Evolutionary conservation across 345 rosid genomes (phyloP), one percentile per base, ranked within the genome.

Genomic region (Clarkia xantiana): DNA sequence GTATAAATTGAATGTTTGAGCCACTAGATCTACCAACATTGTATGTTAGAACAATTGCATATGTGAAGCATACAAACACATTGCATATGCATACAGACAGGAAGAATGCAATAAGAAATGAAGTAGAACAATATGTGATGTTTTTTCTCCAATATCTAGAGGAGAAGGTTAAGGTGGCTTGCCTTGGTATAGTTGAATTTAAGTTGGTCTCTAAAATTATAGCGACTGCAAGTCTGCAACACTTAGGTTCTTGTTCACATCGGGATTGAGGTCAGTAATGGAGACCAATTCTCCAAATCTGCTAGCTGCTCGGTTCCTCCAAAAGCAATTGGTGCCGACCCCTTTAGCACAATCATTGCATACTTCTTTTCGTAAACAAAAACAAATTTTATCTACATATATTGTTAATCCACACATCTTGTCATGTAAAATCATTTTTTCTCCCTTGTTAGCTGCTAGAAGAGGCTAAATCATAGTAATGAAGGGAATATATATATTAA

Each of bases 41-140:
- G 22, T 12, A 34, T 19, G 15, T 41, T 9, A 16, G 46, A 55
- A 47, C 9, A 18, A 5, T 13, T 74, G 68, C 95, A 84, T 96
- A 75, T 84, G 95, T 74, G 82, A 74, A 77, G 96, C 90, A 72
- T 84, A 94, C 79, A 87, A 87, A 87, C 99, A 87, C 80, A 82
- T 95, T 76, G 88, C 88, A 84, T 78, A 65, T 65, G 25, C 25
- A 22, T 91, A 81, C 81, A 84, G 69, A 29, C 36, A 29, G 9
- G 74, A 66, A 70, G 66, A 76, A 74, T 73, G 77, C 77, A 70
- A 29, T 70, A 74, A 76, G 73, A 74, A 54, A 53, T 55, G 55
- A 29, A 66, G 9, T 47, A 53, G 49, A 58, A 54, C 54, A 12
- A 53, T 57, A 57, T 45, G 55, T 61, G 46, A 47, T 62, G 44